These are phyloP conservation scores for Cyclospora cayetanensis DNA, from an alignment of 169 alveolate genomes.

Conservation along the genomic window DNA sequence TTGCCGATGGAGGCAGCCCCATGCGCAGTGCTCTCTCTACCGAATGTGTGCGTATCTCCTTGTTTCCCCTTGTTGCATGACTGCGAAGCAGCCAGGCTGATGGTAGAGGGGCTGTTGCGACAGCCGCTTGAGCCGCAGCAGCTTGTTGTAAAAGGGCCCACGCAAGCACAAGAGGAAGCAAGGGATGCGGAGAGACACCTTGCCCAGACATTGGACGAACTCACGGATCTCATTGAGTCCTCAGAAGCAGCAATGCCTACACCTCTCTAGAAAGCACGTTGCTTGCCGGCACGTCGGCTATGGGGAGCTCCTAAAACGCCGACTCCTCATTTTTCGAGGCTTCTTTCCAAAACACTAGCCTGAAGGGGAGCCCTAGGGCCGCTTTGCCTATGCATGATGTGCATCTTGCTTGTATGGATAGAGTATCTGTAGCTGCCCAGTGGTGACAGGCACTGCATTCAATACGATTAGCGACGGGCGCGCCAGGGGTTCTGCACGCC, in stretches of 20 bases:
- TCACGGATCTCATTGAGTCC: not conserved
- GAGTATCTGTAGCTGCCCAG: too few relatives aligned
- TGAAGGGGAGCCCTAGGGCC: not conserved
- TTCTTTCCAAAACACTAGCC: not conserved
- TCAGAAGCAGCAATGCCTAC: not conserved
- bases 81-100: not conserved
- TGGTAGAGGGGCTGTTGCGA: conserved; percentile 22
- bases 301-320: not conserved
- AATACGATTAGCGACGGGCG: too few relatives aligned
- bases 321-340: not conserved
- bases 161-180: not conserved
- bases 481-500: too few relatives aligned
- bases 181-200: not conserved
- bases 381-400: too few relatives aligned
- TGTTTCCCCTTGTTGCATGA: conserved; percentile 42
- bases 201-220: not conserved
- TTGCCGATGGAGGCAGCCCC: not conserved
- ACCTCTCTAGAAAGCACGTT: not conserved
- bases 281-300: not conserved
- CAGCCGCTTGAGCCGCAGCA: conserved; percentile 35
- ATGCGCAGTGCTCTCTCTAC: conserved; percentile 37
- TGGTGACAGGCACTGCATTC: too few relatives aligned
- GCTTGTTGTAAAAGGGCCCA: not conserved
- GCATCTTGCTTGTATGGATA: too few relatives aligned
- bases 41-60: conserved; percentile 20